Percentiles rank a stretch among this genome's conserved stretches.
Conservation (phyloP, 441 rosid species). For the Populus tomentosa region DNA sequence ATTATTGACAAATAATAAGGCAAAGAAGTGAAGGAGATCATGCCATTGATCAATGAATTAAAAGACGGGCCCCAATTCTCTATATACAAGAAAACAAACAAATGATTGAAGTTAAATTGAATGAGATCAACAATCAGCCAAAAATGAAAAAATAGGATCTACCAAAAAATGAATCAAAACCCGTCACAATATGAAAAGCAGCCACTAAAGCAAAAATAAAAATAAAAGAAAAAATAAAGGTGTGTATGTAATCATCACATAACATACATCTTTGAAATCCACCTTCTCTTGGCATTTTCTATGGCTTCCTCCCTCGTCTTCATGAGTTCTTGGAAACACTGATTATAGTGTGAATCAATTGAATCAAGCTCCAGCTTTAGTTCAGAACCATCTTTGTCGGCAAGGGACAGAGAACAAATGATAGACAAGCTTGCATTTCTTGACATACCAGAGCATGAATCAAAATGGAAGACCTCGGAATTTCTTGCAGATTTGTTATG, state of each 20-base stretch:
- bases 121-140: background rate
- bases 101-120: background rate
- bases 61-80: background rate
- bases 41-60: slow-evolving; percentile 12
- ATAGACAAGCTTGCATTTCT: slow-evolving; percentile 28
- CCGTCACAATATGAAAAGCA: slow-evolving; percentile 11
- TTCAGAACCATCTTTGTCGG: slow-evolving; percentile 31
- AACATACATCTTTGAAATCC: slow-evolving; percentile 30
- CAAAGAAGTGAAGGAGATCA: background rate
- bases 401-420: slow-evolving; percentile 21
- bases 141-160: background rate
- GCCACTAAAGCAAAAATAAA: background rate
- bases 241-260: slow-evolving; percentile 7
- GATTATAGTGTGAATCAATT: slow-evolving; percentile 43
- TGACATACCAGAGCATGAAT: slow-evolving; percentile 25
- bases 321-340: slow-evolving; percentile 46
- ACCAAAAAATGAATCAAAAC: background rate
- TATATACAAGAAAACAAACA: slow-evolving; percentile 7
- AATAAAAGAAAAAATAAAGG: background rate
- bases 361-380: slow-evolving; percentile 45
- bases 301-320: slow-evolving; percentile 61
- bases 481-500: slow-evolving; percentile 14
- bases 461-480: slow-evolving; percentile 17
- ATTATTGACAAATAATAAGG: background rate
- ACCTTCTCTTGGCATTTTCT: slow-evolving; percentile 47